A percentile compares a stretch with the other conserved stretches of the same genome.
Conservation (phyloP, 176 grass and related monocot genomes). For the Rhynchospora pubera region DNA sequence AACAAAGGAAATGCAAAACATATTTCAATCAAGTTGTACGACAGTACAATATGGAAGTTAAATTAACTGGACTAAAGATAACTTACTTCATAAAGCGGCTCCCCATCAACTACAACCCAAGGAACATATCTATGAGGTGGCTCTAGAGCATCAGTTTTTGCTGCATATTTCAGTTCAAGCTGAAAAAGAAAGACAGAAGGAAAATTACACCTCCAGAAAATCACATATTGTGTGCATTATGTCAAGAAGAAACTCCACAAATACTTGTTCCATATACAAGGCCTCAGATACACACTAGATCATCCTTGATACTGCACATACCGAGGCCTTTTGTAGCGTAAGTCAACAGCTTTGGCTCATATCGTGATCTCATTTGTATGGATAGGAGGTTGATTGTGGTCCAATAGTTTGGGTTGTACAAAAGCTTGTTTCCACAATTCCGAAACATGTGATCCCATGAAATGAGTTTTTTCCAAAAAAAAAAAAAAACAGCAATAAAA, state of each 20-base stretch:
- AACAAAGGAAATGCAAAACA: background rate
- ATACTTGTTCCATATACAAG: too few species aligned
- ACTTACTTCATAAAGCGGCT: constrained; percentile 64
- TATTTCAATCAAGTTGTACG: background rate
- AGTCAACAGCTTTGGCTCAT: too few species aligned
- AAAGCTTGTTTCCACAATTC: background rate
- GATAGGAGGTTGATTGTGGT: background rate
- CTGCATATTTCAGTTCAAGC: constrained; percentile 74
- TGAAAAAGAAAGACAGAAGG: constrained; percentile 16
- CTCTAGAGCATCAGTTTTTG: constrained; percentile 54
- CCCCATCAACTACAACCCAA: constrained; percentile 80
- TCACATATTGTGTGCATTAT: background rate
- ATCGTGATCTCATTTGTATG: too few species aligned
- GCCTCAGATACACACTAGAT: background rate
- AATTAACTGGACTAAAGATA: background rate
- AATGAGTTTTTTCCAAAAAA: background rate
- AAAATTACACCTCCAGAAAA: background rate
- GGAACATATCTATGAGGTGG: constrained; percentile 75
- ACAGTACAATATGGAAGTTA: background rate
- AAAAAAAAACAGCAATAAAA: background rate
- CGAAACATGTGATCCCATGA: background rate
- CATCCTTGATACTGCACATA: background rate
- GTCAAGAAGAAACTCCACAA: background rate
- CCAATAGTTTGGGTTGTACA: background rate
- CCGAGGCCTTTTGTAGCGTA: background rate